A percentile compares a stretch with the other conserved stretches of the same genome.
These are phyloP conservation scores for Parafenestella ontariensis DNA, from an alignment of 2,329 filamentous ascomycete species.

Conservation along the genomic window DNA sequence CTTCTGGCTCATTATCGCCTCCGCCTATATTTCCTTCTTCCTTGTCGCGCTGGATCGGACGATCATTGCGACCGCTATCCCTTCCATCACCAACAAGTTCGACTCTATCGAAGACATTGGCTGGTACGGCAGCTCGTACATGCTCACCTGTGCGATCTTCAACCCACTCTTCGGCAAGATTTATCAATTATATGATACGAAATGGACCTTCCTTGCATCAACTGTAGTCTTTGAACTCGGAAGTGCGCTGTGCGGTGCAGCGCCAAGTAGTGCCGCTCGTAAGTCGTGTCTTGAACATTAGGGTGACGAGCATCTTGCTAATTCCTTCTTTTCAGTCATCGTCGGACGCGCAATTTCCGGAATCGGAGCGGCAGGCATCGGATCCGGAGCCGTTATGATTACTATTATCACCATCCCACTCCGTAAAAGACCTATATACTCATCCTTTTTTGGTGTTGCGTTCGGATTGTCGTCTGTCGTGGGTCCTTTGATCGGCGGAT, in stretches of 20 bases:
- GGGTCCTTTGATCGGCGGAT: constrained; percentile 38
- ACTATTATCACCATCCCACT: constrained; percentile 52
- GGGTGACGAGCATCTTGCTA: neutral
- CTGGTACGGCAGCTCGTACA: constrained; percentile 49
- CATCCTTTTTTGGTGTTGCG: constrained; percentile 54
- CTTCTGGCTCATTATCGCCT: constrained; percentile 31
- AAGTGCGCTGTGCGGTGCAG: constrained; percentile 49
- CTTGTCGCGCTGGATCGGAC: constrained; percentile 31
- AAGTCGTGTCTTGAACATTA: neutral
- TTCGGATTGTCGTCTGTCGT: constrained; percentile 51
- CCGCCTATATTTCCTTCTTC: constrained; percentile 36
- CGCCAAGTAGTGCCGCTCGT: constrained; percentile 49
- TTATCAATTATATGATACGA: constrained; percentile 55
- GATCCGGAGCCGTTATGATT: constrained; percentile 53
- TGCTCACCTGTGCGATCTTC: constrained; percentile 54
- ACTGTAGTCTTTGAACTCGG: constrained; percentile 55
- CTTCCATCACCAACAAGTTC: constrained; percentile 37
- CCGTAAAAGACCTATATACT: constrained; percentile 53
- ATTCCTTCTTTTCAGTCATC: constrained; percentile 44
- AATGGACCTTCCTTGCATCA: constrained; percentile 45
- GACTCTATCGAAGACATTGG: constrained; percentile 34
- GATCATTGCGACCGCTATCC: constrained; percentile 34
- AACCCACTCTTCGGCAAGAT: constrained; percentile 57
- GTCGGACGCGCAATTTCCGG: constrained; percentile 58
- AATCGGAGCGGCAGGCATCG: constrained; percentile 51